Evolutionary conservation across 305 asterid genomes (phyloP).

Genomic region (Solanum aculeatissimum): DNA sequence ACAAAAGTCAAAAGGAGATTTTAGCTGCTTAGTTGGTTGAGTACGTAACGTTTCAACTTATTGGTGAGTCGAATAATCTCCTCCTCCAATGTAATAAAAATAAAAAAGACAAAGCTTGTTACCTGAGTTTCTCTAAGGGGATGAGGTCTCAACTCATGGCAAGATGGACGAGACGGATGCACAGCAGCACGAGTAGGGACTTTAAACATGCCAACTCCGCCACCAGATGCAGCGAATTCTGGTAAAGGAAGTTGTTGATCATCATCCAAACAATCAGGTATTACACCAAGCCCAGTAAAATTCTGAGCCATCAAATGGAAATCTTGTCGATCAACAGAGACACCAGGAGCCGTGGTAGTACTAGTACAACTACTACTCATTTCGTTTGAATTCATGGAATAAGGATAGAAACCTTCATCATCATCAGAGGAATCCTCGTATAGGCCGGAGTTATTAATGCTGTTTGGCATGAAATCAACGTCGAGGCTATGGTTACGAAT

Average conservation of each 20-base stretch:
- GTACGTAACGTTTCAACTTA: background rate
- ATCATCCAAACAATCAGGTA: slow-evolving; percentile 3
- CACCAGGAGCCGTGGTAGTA: background rate
- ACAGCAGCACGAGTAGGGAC: slow-evolving; percentile 70
- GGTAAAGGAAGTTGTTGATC: slow-evolving; percentile 43
- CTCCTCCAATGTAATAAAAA: background rate
- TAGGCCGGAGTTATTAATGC: slow-evolving; percentile 9
- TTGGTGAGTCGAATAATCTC: background rate
- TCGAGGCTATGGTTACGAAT: slow-evolving; percentile 90
- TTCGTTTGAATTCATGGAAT: slow-evolving; percentile 19
- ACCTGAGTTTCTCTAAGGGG: slow-evolving; percentile 90
- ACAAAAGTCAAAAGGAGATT: background rate
- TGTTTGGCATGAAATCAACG: slow-evolving; percentile 34
- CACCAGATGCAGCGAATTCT: slow-evolving; percentile 61
- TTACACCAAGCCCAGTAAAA: slow-evolving; percentile 3
- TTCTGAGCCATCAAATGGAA: background rate
- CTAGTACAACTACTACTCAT: background rate
- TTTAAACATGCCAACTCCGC: slow-evolving; percentile 57
- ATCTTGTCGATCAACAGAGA: background rate
- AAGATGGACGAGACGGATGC: slow-evolving; percentile 63
- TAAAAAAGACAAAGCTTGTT: background rate
- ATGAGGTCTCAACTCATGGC: slow-evolving; percentile 80
- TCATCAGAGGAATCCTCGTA: slow-evolving; percentile 34
- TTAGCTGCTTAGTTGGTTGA: background rate
- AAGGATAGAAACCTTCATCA: slow-evolving; percentile 54